Evolutionary conservation across 2,329 filamentous ascomycete species (phyloP).

Genomic region (Aspergillus sp.): DNA sequence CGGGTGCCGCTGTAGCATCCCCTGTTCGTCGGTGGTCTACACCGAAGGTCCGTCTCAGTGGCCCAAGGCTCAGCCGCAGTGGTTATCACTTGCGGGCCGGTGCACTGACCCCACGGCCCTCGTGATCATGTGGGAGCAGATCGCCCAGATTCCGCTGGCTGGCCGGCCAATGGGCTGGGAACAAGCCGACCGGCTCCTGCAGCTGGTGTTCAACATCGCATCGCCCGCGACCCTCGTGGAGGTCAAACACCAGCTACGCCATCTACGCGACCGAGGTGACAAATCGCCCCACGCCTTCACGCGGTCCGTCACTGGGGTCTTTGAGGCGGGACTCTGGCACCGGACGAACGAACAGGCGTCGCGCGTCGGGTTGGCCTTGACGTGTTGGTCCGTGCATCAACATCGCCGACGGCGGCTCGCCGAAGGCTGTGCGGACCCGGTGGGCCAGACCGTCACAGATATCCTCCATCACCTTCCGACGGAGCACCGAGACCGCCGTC

Average conservation of each 20-base stretch:
- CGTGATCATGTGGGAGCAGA: slow-evolving; percentile 2
- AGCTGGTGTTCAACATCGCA: slow-evolving; percentile 9
- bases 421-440: background rate
- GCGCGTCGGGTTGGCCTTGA: slow-evolving; percentile 4
- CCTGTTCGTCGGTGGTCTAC: background rate
- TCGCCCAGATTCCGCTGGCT: slow-evolving; percentile 2
- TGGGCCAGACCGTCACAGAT: slow-evolving; percentile 1
- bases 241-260: slow-evolving; percentile 5
- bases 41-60: background rate
- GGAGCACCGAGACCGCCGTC: background rate
- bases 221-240: slow-evolving; percentile 4
- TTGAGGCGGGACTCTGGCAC: slow-evolving; percentile 6
- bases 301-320: slow-evolving; percentile 2
- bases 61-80: background rate
- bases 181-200: slow-evolving; percentile 6
- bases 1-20: background rate
- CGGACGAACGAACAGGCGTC: slow-evolving; percentile 5
- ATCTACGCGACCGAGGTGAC: slow-evolving; percentile 1
- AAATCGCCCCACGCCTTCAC: background rate
- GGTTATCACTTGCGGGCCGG: background rate
- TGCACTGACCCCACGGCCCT: background rate
- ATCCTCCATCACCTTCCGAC: background rate
- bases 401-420: background rate
- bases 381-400: slow-evolving; percentile 6
- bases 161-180: slow-evolving; percentile 1